Base-by-base conservation (phyloP, 495 filamentous ascomycete genomes). In the Aspergillus avenaceus region DNA sequence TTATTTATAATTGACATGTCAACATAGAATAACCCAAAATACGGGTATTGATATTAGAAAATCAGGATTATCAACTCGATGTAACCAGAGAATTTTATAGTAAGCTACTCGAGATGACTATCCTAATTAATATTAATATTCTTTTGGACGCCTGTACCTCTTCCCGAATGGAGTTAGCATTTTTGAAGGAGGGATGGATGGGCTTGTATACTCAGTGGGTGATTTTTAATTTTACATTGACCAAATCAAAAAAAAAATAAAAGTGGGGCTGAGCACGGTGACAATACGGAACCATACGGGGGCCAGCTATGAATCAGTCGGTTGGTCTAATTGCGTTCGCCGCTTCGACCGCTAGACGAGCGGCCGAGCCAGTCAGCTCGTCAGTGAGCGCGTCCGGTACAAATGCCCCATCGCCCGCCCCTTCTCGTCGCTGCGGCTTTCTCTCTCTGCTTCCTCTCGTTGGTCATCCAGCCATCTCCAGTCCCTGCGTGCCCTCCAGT, bases 351-450 rank as follows among this genome's bases (percentile, higher is more conserved):
- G 53, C 53, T 60, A 55, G 46, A 52, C 41, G 37, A 56, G 49
- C 41, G 25, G 47, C 40, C 52, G 52, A 55, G 41, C 56, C 58
- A 54, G 53, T 61, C 22, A 73, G 59, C 36, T 63, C 61, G 59
- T 57, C 34, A 53, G 54, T 14, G 62, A 66, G 57, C 44, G 55
- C 27, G 43, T 45, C 48, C 54, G 53, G 59, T 73, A 74, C 69
- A 76, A 73, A 73, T 74, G 68, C 71, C 65, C 70, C 69, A 71
- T 74, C 69, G 55, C 63, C 66, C 69, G 64, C 67, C 60, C 57
- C 66, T 71, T 65, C 65, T 69, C 43, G 40, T 62, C 56, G 55
- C 55, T 63, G 59, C 65, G 61, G 59, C 63, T 66, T 72, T 64
- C 56, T 63, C 59, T 60, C 58, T 68, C 67, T 71, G 69, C 67